Conservation (phyloP, 192 early-diverging fungal genomes). For the Coemansia sp. region DNA sequence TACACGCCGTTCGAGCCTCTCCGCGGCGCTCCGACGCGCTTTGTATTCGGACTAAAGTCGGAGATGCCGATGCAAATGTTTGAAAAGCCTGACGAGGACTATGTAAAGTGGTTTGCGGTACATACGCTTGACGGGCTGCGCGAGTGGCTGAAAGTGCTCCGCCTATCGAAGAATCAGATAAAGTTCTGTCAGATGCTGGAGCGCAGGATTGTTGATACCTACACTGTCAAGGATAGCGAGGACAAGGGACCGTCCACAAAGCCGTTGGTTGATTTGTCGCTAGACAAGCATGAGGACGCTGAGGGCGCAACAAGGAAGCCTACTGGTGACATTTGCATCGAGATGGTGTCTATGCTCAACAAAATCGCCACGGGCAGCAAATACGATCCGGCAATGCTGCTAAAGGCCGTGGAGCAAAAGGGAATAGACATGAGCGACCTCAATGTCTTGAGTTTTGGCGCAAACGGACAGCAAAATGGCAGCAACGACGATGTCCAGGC, state of each 20-base stretch:
- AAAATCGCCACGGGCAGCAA: slow-evolving; percentile 30
- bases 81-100: slow-evolving; percentile 82
- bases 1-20: slow-evolving; percentile 72
- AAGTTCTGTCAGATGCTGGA: slow-evolving; percentile 48
- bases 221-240: slow-evolving; percentile 16
- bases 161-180: slow-evolving; percentile 49
- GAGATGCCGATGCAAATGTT: slow-evolving; percentile 75
- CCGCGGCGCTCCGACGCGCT: slow-evolving; percentile 73
- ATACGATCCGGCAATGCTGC: slow-evolving; percentile 37
- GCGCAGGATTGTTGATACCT: slow-evolving; percentile 32
- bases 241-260: slow-evolving; percentile 18
- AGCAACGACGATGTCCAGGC: slow-evolving; percentile 14
- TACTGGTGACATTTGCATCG: slow-evolving; percentile 23
- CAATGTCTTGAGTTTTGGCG: slow-evolving; percentile 12
- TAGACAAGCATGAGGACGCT: slow-evolving; percentile 22
- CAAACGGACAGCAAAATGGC: slow-evolving; percentile 1
- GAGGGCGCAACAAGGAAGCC: slow-evolving; percentile 14
- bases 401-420: slow-evolving; percentile 27
- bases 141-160: slow-evolving; percentile 45
- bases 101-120: slow-evolving; percentile 59
- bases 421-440: slow-evolving; percentile 51
- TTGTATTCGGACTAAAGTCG: slow-evolving; percentile 83
- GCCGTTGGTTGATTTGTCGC: slow-evolving; percentile 38
- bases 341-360: slow-evolving; percentile 32
- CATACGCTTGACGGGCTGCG: slow-evolving; percentile 42